These are phyloP conservation scores for Penicillium riverlandense DNA, from an alignment of 495 filamentous ascomycete genomes.

Conservation along the genomic window DNA sequence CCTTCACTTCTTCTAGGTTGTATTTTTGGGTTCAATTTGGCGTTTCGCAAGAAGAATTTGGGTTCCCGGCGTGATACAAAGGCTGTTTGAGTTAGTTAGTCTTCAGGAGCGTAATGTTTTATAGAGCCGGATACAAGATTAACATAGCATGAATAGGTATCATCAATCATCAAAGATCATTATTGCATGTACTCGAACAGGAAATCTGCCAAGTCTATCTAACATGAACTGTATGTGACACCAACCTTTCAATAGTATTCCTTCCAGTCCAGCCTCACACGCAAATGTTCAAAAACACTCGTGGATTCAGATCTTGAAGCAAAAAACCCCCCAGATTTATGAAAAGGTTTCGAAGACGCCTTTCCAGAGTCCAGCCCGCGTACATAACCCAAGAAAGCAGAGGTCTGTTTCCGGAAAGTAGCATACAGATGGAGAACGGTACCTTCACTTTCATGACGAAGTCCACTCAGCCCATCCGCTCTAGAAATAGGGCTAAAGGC, in stretches of 20 bases:
- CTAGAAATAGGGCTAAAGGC: constrained; percentile 52
- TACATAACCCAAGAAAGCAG: constrained; percentile 49
- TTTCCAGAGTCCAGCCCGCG: constrained; percentile 42
- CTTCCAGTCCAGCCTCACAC: constrained; percentile 42
- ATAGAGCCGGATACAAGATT: too few species aligned
- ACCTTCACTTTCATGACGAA: constrained; percentile 32
- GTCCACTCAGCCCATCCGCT: constrained; percentile 30
- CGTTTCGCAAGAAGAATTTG: too few species aligned
- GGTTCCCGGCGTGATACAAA: too few species aligned
- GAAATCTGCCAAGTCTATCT: too few species aligned
- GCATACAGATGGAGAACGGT: constrained; percentile 49
- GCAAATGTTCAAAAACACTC: constrained; percentile 43
- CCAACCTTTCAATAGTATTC: constrained; percentile 31
- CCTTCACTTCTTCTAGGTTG: too few species aligned
- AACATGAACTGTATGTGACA: background rate
- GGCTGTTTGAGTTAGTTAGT: too few species aligned
- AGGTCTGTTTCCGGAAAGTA: constrained; percentile 58
- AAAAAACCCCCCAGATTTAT: constrained; percentile 17
- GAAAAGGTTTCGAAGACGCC: constrained; percentile 25
- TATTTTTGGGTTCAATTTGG: too few species aligned
- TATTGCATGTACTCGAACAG: too few species aligned
- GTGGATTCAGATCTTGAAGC: constrained; percentile 24
- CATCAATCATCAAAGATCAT: too few species aligned
- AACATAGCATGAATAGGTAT: too few species aligned
- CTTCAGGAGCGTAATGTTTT: too few species aligned